These are phyloP conservation scores for Monosporascus sp. DNA, from an alignment of 2,329 filamentous ascomycete species.

Conservation along the genomic window DNA sequence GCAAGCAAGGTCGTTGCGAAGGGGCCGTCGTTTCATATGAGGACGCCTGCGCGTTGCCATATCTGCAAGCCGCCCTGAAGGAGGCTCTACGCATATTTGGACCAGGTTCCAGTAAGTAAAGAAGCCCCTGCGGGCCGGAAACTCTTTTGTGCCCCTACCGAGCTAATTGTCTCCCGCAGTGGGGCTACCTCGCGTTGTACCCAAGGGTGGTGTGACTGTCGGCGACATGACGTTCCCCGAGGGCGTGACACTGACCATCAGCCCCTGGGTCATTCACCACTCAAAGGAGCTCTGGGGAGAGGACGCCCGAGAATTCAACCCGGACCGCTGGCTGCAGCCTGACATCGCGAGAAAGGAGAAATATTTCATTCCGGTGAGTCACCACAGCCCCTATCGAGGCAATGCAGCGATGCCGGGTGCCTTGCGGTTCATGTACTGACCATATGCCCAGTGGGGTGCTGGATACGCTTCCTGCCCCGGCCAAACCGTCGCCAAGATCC, in stretches of 20 bases:
- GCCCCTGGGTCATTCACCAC: conserved; percentile 3
- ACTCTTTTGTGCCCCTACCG: no score
- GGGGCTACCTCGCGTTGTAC: conserved; percentile 8
- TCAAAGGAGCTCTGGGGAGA: conserved; percentile 6
- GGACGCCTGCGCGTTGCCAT: conserved; percentile 16
- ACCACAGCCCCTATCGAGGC: neutral
- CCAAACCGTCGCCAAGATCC: conserved; percentile 11
- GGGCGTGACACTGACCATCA: conserved; percentile 5
- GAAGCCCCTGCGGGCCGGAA: no score
- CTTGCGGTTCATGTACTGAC: neutral
- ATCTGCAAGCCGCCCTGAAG: conserved; percentile 21
- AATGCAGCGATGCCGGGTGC: no score
- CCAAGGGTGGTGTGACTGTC: conserved; percentile 7
- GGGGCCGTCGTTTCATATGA: conserved; percentile 7
- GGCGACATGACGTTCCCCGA: conserved; percentile 6
- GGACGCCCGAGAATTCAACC: conserved; percentile 7
- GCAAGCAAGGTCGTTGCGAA: conserved; percentile 3
- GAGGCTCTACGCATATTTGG: conserved; percentile 20
- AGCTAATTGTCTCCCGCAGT: neutral
- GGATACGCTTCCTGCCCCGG: conserved; percentile 13
- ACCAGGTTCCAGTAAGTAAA: conserved; percentile 7
- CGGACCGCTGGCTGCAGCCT: conserved; percentile 6
- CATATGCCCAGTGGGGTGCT: conserved; percentile 3
- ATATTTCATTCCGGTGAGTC: conserved; percentile 6
- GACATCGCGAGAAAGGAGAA: conserved; percentile 3